Conservation (phyloP, 1,284 basidiomycete genomes). For the Ustilago bromivora region DNA sequence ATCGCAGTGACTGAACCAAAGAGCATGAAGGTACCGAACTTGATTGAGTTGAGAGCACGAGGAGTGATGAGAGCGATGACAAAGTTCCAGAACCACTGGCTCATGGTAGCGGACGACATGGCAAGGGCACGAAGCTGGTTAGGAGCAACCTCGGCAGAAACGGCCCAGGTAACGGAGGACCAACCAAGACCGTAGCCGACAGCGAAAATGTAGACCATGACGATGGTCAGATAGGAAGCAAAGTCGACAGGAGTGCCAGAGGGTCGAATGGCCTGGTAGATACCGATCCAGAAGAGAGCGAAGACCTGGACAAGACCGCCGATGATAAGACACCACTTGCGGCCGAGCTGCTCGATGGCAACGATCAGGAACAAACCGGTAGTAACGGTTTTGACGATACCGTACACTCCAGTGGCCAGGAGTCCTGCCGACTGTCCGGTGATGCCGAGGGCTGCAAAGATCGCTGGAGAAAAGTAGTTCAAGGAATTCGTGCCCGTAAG, state of each 20-base stretch:
- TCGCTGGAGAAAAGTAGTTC: conserved; percentile 20
- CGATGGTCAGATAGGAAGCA: conserved; percentile 44
- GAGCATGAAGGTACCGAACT: conserved; percentile 63
- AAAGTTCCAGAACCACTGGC: conserved; percentile 64
- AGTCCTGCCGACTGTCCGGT: no score
- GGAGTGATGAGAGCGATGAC: conserved; percentile 65
- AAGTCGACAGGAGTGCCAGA: conserved; percentile 34
- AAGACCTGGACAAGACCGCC: conserved; percentile 49
- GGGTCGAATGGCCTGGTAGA: conserved; percentile 48
- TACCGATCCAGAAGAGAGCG: conserved; percentile 45
- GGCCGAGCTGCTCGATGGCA: conserved; percentile 51
- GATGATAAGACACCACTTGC: conserved; percentile 52
- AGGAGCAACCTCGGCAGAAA: conserved; percentile 64
- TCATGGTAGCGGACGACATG: conserved; percentile 57
- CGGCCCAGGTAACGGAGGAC: conserved; percentile 55
- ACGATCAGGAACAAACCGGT: conserved; percentile 45
- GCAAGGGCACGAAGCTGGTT: conserved; percentile 67
- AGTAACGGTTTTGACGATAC: conserved; percentile 48
- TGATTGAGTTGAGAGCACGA: conserved; percentile 60
- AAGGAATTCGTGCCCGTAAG: conserved; percentile 48
- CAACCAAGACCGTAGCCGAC: conserved; percentile 44
- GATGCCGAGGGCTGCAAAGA: no score
- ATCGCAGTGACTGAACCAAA: conserved; percentile 57
- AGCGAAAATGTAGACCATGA: conserved; percentile 50
- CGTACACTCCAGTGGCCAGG: conserved; percentile 52